Percentiles rank a stretch among this genome's conserved stretches.
phyloP scores from a whole-genome alignment of 2,329 filamentous ascomycete species.

The Botrytis squamosa region DNA sequence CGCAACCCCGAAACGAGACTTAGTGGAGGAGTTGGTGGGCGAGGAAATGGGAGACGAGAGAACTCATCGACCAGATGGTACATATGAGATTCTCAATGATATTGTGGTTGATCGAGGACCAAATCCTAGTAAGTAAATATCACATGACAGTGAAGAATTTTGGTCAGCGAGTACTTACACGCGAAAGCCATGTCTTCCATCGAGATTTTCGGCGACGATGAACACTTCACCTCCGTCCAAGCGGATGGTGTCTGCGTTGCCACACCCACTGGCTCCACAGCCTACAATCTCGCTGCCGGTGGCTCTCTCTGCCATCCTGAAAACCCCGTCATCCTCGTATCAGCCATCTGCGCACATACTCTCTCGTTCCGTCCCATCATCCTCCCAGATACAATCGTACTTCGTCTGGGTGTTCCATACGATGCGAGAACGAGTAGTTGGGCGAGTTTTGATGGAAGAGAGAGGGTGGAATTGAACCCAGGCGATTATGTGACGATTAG shows the following conservation, averaged over 20 bases:
- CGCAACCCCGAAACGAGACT: slow-evolving; percentile 53
- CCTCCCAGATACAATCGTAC: slow-evolving; percentile 90
- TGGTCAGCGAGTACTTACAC: slow-evolving; percentile 21
- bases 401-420: slow-evolving; percentile 92
- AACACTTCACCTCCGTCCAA: slow-evolving; percentile 86
- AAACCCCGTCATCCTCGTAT: slow-evolving; percentile 93
- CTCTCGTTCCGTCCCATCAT: slow-evolving; percentile 96
- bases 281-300: slow-evolving; percentile 94
- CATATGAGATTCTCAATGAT: slow-evolving; percentile 91
- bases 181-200: slow-evolving; percentile 78
- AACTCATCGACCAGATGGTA: slow-evolving; percentile 81
- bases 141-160: background rate
- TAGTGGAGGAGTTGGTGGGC: slow-evolving; percentile 87
- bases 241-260: slow-evolving; percentile 93
- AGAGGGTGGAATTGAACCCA: slow-evolving; percentile 74
- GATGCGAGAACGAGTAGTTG: slow-evolving; percentile 85
- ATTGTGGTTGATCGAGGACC: slow-evolving; percentile 94
- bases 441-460: slow-evolving; percentile 96
- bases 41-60: slow-evolving; percentile 80
- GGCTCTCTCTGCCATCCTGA: slow-evolving; percentile 93
- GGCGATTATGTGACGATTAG: slow-evolving; percentile 86
- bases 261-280: slow-evolving; percentile 90
- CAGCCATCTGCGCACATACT: slow-evolving; percentile 91
- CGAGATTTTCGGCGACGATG: slow-evolving; percentile 91
- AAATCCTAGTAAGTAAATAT: slow-evolving; percentile 69